A percentile compares a stretch with the other conserved stretches of the same genome.
These are phyloP conservation scores for Aspergillus homomorphus DNA, from an alignment of 495 filamentous ascomycete genomes.

Conservation along the genomic window DNA sequence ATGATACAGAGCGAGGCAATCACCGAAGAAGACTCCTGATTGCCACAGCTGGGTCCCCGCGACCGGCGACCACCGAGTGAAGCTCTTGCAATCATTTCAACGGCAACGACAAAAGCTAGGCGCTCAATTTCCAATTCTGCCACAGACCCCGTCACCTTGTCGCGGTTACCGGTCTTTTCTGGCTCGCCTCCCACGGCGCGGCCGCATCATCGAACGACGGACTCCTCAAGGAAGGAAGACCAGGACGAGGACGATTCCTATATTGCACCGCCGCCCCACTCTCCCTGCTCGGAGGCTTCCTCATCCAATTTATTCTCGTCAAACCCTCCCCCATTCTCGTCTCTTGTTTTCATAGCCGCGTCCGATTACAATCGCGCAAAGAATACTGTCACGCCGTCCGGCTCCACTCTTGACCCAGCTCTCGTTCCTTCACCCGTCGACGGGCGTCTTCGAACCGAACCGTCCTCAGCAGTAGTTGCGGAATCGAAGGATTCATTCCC, in stretches of 20 bases:
- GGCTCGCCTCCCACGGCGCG: slow-evolving; percentile 64
- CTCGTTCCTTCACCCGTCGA: slow-evolving; percentile 45
- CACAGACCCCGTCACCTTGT: slow-evolving; percentile 57
- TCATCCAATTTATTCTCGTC: slow-evolving; percentile 54
- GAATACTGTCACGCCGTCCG: slow-evolving; percentile 53
- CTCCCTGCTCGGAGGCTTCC: slow-evolving; percentile 61
- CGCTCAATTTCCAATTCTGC: slow-evolving; percentile 1
- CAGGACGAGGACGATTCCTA: slow-evolving; percentile 48
- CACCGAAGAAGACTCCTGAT: slow-evolving; percentile 24
- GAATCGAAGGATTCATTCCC: slow-evolving; percentile 80
- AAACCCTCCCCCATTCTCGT: slow-evolving; percentile 62
- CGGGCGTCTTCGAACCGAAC: slow-evolving; percentile 44
- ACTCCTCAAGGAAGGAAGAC: slow-evolving; percentile 47
- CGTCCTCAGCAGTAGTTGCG: slow-evolving; percentile 56
- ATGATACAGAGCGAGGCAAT: background rate
- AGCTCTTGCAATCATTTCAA: background rate
- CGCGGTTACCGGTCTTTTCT: slow-evolving; percentile 58
- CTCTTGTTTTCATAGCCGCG: slow-evolving; percentile 51
- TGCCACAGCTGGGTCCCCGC: slow-evolving; percentile 25
- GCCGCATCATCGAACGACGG: slow-evolving; percentile 44
- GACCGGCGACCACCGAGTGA: slow-evolving; percentile 18
- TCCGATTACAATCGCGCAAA: slow-evolving; percentile 48
- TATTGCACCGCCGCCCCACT: slow-evolving; percentile 60
- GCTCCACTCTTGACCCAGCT: slow-evolving; percentile 55
- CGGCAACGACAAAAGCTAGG: background rate